Base-by-base conservation (phyloP, 352 stramenopile genomes). In the Phytophthora idaei region DNA sequence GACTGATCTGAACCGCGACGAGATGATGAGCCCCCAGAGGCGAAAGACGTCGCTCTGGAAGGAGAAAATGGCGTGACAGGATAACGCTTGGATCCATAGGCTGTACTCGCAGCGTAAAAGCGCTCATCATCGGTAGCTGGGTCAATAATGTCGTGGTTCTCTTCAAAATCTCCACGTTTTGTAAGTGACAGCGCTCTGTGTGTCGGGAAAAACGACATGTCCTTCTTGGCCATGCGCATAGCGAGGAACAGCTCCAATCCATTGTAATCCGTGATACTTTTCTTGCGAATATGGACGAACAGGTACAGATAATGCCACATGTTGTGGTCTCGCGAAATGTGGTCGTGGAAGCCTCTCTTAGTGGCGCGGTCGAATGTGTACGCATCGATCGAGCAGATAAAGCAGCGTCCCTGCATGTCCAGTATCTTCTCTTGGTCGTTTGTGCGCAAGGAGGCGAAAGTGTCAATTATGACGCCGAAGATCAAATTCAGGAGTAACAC, bases 301-400 rank as follows among this genome's bases (percentile, higher is more conserved):
- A 93, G 58, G 32, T 83, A 91, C 29, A 93, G 73, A 59, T 93
- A 93, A 56, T 92, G 78, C 83, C 83, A 93, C 77, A 92, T 89
- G 63, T 92, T 93, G 72, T 93, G 85, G 32, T 93, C 81, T 25
- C 68, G 74, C 56, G 87, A 85, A 42, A 90, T 89, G 51, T 93
- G 85, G 27, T 90, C 73, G 39, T 90, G 79, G 58, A 93, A 93
- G 10, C 85, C 85, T 47, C 80, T 64, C 52, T 86, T 89, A 6
- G 80, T 93, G 1, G 67, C 51, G 36, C 83, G 80, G 48, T 93
- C 82, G 34, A 93, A 93, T 1, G 83, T 86, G 71, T 91, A 92
- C 8, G 81, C 83, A 46, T 93, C 83, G 53, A 90, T 89, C 1
- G 85, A 92, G 72, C 85, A 93, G 50, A 93, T 91, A 41, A 93